phyloP scores from a whole-genome alignment of 495 filamentous ascomycete genomes.

The Neurospora sp. region DNA sequence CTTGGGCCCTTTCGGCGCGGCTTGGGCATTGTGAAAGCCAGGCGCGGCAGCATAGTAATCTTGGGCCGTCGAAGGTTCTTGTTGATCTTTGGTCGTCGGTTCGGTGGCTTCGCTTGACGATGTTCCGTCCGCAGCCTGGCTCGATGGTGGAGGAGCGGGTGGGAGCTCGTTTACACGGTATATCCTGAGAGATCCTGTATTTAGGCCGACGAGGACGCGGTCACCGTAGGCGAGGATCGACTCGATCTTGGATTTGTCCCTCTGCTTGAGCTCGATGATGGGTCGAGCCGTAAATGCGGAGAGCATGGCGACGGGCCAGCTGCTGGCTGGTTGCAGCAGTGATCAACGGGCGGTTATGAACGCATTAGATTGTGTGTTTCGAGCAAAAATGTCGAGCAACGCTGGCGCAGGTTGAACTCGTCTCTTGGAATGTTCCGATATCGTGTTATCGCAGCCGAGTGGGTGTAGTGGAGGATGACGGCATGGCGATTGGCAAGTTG shows the following conservation, averaged over 20 bases:
- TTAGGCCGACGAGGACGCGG: constrained; percentile 80
- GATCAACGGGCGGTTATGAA: constrained; percentile 9
- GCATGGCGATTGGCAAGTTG: background rate
- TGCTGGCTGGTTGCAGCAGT: constrained; percentile 7
- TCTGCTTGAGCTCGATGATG: constrained; percentile 87
- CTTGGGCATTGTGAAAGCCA: constrained; percentile 17
- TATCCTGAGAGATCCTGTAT: constrained; percentile 78
- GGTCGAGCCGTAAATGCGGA: constrained; percentile 95
- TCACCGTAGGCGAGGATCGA: constrained; percentile 91
- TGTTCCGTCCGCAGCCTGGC: constrained; percentile 21
- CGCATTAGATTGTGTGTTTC: constrained; percentile 9
- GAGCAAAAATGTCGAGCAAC: background rate
- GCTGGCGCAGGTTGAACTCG: background rate
- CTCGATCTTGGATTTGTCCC: constrained; percentile 94
- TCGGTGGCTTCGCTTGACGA: constrained; percentile 3
- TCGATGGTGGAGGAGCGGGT: background rate
- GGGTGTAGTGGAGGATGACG: constrained; percentile 1
- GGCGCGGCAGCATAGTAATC: background rate
- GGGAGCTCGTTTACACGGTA: constrained; percentile 71
- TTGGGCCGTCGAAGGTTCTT: constrained; percentile 1
- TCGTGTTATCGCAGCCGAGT: background rate
- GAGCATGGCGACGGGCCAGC: constrained; percentile 58
- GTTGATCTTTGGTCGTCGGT: background rate
- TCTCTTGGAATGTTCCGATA: background rate
- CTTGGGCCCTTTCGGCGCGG: constrained; percentile 29